Evolutionary conservation across 768 basidiomycete species (phyloP).

Genomic region (Lactifluus pinguis): DNA sequence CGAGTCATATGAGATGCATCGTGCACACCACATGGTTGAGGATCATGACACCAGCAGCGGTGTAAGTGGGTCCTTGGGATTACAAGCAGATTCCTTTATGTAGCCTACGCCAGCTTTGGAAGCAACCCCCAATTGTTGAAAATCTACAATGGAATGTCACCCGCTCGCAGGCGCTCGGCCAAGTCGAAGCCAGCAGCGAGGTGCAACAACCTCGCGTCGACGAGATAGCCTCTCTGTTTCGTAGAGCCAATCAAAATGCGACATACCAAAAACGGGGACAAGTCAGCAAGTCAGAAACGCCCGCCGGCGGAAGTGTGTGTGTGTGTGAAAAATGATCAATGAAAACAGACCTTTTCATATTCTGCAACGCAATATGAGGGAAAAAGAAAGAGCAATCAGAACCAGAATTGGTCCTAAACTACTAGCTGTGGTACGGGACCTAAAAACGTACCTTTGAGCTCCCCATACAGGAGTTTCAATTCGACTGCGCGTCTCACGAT

Average conservation of each 20-base stretch:
- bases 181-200: conserved; percentile 64
- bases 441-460: conserved; percentile 50
- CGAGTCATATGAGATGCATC: conserved; percentile 4
- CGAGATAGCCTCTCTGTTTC: conserved; percentile 30
- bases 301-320: too few species aligned
- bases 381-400: not conserved
- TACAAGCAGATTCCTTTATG: not conserved
- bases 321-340: not conserved
- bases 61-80: not conserved
- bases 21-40: conserved; percentile 1
- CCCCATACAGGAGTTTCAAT: conserved; percentile 49
- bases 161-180: conserved; percentile 32
- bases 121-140: too few species aligned
- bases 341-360: conserved; percentile 57
- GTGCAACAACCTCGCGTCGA: conserved; percentile 74
- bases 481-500: conserved; percentile 69
- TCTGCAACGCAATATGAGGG: conserved; percentile 28
- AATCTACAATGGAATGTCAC: conserved; percentile 9
- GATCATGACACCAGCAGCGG: not conserved
- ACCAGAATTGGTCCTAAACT: not conserved
- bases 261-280: too few species aligned
- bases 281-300: not conserved
- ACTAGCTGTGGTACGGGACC: not conserved
- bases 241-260: too few species aligned
- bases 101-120: not conserved